Percentiles rank a stretch among this genome's conserved stretches.
Conservation (phyloP, 2,329 filamentous ascomycete genomes). For the Raffaelea deltoideospora region DNA sequence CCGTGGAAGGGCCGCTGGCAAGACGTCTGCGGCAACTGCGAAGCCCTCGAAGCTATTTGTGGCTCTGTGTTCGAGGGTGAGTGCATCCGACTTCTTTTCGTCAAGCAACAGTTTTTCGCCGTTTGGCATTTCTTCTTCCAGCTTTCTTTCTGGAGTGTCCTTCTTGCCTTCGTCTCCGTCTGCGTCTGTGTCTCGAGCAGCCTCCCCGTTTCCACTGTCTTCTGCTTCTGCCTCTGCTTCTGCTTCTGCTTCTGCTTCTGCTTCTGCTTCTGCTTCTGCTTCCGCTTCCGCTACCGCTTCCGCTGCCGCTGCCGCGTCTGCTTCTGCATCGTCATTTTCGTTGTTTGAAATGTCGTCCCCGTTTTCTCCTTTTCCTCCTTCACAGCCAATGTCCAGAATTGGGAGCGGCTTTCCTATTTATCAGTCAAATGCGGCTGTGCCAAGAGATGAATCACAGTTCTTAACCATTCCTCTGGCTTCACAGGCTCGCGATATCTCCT, state of each 20-base stretch:
- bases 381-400: too few relatives aligned
- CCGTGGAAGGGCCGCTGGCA: conserved; percentile 32
- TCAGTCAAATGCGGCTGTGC: too few relatives aligned
- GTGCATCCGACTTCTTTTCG: conserved; percentile 21
- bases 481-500: too few relatives aligned
- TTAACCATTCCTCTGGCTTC: too few relatives aligned
- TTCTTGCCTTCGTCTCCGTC: too few relatives aligned
- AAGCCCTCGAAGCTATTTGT: conserved; percentile 33
- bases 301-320: neutral
- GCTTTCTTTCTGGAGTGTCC: too few relatives aligned
- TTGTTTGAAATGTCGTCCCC: too few relatives aligned
- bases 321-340: too few relatives aligned
- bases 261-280: neutral
- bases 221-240: neutral
- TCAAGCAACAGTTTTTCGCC: conserved; percentile 12
- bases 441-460: too few relatives aligned
- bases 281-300: neutral
- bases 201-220: neutral
- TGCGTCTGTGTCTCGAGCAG: too few relatives aligned
- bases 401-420: too few relatives aligned
- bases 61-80: conserved; percentile 37
- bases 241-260: neutral
- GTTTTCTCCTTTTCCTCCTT: too few relatives aligned
- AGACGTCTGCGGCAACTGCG: conserved; percentile 7
- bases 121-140: neutral